Base-by-base conservation (phyloP, 768 basidiomycete species). In the Lactarius psammicola region DNA sequence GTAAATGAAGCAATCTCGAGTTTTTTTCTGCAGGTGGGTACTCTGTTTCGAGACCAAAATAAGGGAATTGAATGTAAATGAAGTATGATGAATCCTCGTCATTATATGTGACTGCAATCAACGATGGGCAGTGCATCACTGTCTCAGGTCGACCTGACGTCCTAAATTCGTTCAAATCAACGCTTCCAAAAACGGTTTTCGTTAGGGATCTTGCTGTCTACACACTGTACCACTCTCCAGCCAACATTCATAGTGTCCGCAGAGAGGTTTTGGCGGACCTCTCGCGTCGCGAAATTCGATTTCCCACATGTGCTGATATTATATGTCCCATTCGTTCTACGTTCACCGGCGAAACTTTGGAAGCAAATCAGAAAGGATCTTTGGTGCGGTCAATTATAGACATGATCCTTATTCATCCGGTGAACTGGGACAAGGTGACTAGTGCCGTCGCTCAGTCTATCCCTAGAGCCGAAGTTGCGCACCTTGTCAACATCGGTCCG, bases 141-240 rank as follows among this genome's bases (percentile, higher is more conserved):
- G 75, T 87, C 57, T 88, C 87, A 2, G 87, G 86, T 28, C 80
- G 76, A 57, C 86, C 86, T 2, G 80, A 84, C 65, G 60, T 79
- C 55, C 74, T 88, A 34, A 71, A 74, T 8, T 71, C 72, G 30
- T 86, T 87, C 71, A 74, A 78, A 8, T 68, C 69, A 18, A 75
- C 70, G 8, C 68, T 84, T 49, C 76, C 79, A 26, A 68, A 75
- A 3, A 72, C 71, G 23, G 76, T 77, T 26, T 68, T 75, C 1
- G 73, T 81, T 0, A 81, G 80, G 65, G 73, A 79, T 56, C 83
- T 83, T 1, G 77, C 78, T 1, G 72, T 87, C 46, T 76, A 81
- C 56, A 77, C 82, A 0, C 77, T 87, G 0, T 88, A 88, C 69
- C 87, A 88, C 71, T 75, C 78, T 3, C 72, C 78, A 18, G 40